Evolutionary conservation across 768 basidiomycete genomes (phyloP), one percentile per base, ranked within the genome.

Genomic region (Trametopsis cervina): DNA sequence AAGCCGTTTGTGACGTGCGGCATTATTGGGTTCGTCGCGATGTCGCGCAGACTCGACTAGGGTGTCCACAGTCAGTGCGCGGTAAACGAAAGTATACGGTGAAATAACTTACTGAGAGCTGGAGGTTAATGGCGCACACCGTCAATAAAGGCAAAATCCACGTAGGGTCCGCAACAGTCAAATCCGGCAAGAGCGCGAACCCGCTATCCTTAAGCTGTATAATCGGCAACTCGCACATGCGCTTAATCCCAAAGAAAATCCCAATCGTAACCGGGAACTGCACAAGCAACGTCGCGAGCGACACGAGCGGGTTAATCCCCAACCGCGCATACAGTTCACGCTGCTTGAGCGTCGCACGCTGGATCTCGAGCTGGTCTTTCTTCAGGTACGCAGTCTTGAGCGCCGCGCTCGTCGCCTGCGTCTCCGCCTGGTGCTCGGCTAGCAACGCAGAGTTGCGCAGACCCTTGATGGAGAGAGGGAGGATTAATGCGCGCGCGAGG

Each of bases 171-270:
- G 80, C 61, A 2, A 73, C 62, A 0, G 91, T 90, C 54, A 98
- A 66, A 64, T 97, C 86, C 0, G 81, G 80, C 33, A 94, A 63
- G 67, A 82, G 80, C 39, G 65, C 70, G 24, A 91, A 63, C 0
- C 94, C 92, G 49, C 89, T 91, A 52, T 81, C 69, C 54, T 76
- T 74, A 58, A 97, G 63, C 67, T 91, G 90, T 45, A 73, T 73
- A 17, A 96, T 64, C 0, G 89, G 89, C 39, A 83, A 63, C 42
- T 73, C 69, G 56, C 83, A 82, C 71, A 98, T 75, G 40, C 68
- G 69, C 65, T 80, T 80, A 47, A 95, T 62, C 15, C 78, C 89
- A 55, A 91, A 83, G 75, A 98, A 98, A 68, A 89, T 67, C 12
- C 83, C 81, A 25, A 96, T 66, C 40, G 85, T 83, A 37, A 91